Base-by-base conservation (phyloP, 805 yeast genomes). In the Debaryomyces castellii region DNA sequence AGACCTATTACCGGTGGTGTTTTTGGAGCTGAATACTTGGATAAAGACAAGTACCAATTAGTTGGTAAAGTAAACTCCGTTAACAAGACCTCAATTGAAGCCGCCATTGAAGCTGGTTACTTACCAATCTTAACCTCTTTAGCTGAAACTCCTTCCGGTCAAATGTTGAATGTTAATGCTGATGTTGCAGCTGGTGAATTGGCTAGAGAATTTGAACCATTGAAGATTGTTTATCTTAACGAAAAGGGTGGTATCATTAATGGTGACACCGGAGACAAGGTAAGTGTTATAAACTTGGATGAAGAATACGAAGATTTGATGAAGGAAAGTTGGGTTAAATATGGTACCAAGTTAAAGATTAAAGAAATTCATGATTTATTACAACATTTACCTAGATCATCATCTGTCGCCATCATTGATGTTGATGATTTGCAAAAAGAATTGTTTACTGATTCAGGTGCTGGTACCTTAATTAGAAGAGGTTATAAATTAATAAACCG, bases 161-260 rank as follows among this genome's bases (percentile, higher is more conserved):
- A 94, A 74, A 87, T 94, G 66, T 78, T 94, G 64, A 94, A 94
- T 59, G 98, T 94, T 49, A 94, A 94, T 63, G 99, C 99, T 6
- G 99, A 94, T 63, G 97, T 94, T 43, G 99, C 98, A 36, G 99
- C 99, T 39, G 96, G 97, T 58, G 98, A 94, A 69, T 78, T 94
- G 54, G 97, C 99, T 20, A 81, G 97, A 62, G 96, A 89, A 43
- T 88, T 94, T 57, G 97, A 94, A 71, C 99, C 99, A 6, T 81
- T 94, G 60, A 94, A 94, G 71, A 92, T 94, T 52, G 99, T 94
- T 36, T 94, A 92, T 66, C 75, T 94, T 66, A 91, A 90, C 69
- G 99, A 94, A 69, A 94, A 94, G 71, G 99, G 99, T 58, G 99
- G 99, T 51, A 86, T 94, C 52, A 82, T 89, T 59, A 89, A 94